A percentile compares a stretch with the other conserved stretches of the same genome.
Evolutionary conservation across 2,329 filamentous ascomycete species (phyloP).

Genomic region (Pseudogymnoascus pannorum): DNA sequence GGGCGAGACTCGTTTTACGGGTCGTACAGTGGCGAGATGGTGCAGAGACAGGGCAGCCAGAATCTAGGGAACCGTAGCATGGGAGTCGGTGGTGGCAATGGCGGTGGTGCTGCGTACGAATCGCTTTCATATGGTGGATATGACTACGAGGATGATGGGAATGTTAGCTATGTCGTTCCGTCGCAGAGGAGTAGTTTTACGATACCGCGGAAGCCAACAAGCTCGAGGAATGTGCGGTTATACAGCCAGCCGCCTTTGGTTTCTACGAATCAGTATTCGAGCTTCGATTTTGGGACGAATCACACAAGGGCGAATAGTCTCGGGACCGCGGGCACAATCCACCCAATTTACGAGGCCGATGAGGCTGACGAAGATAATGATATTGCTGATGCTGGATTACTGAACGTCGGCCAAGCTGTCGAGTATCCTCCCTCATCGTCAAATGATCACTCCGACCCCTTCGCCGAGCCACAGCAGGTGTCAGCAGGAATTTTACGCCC

Average conservation of each 20-base stretch:
- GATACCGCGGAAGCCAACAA: constrained; percentile 30
- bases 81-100: constrained; percentile 20
- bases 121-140: constrained; percentile 29
- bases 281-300: constrained; percentile 32
- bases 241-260: constrained; percentile 31
- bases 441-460: constrained; percentile 11
- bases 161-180: constrained; percentile 35
- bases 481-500: constrained; percentile 15
- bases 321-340: constrained; percentile 45
- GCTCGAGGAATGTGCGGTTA: constrained; percentile 27
- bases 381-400: constrained; percentile 13
- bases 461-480: constrained; percentile 11
- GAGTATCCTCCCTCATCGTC: constrained; percentile 11
- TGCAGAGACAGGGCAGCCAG: constrained; percentile 17
- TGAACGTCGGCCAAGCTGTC: background rate
- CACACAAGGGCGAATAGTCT: constrained; percentile 39
- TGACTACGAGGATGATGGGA: constrained; percentile 25
- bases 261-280: constrained; percentile 11
- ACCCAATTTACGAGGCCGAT: constrained; percentile 58
- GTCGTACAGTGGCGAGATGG: constrained; percentile 10
- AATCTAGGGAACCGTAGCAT: background rate
- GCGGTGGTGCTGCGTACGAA: constrained; percentile 16
- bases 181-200: constrained; percentile 31
- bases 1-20: background rate
- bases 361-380: constrained; percentile 42